A percentile compares a stretch with the other conserved stretches of the same genome.
These are phyloP conservation scores for Fusarium dlaminii DNA, from an alignment of 2,329 filamentous ascomycete species.

Conservation along the genomic window DNA sequence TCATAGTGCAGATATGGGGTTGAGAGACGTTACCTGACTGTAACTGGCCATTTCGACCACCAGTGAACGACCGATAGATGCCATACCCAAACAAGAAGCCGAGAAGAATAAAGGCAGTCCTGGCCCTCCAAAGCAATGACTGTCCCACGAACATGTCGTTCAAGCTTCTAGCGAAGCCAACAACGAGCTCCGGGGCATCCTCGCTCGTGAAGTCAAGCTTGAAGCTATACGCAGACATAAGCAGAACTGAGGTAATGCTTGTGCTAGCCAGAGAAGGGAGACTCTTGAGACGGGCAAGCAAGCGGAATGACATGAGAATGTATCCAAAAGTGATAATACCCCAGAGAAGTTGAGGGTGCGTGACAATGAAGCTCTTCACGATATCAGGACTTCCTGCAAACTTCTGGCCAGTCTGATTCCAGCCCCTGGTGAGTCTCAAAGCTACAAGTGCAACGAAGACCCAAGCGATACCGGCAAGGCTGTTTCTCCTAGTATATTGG, in stretches of 20 bases:
- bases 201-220: constrained; percentile 89
- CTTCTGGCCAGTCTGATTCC: constrained; percentile 99
- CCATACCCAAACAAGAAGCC: constrained; percentile 51
- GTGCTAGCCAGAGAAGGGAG: constrained; percentile 55
- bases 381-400: constrained; percentile 92
- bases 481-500: constrained; percentile 36
- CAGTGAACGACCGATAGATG: constrained; percentile 50
- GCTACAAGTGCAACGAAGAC: constrained; percentile 62
- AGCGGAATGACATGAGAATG: constrained; percentile 61
- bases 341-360: constrained; percentile 78
- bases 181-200: constrained; percentile 85
- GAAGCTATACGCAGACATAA: constrained; percentile 75
- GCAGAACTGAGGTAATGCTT: constrained; percentile 53
- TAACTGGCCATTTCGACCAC: constrained; percentile 35
- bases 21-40: constrained; percentile 43
- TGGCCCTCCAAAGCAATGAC: constrained; percentile 59
- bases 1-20: background rate
- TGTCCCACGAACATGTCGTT: constrained; percentile 54
- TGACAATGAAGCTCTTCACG: constrained; percentile 73
- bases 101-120: constrained; percentile 61
- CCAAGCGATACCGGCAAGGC: constrained; percentile 45
- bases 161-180: constrained; percentile 54
- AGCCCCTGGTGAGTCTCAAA: constrained; percentile 76
- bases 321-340: constrained; percentile 75
- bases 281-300: constrained; percentile 54